These are phyloP conservation scores for Salvia sclarea DNA, from an alignment of 305 asterid genomes.

Conservation along the genomic window DNA sequence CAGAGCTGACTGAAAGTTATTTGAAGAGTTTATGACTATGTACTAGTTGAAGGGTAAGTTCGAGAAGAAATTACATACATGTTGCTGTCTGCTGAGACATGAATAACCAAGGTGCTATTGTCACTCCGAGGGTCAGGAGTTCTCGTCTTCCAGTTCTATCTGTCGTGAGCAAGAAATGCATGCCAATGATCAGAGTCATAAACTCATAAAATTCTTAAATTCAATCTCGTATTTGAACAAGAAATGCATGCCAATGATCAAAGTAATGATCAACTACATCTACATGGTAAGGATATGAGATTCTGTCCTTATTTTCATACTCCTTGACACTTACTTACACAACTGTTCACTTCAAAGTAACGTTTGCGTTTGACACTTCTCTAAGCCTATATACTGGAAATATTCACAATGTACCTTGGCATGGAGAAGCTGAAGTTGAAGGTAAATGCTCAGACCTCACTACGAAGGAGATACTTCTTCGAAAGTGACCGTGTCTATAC, in stretches of 20 bases:
- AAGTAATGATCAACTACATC: neutral
- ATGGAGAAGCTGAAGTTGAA: constrained; percentile 47
- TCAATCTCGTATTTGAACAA: constrained; percentile 7
- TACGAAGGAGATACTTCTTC: constrained; percentile 35
- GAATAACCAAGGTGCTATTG: constrained; percentile 50
- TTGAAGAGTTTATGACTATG: neutral
- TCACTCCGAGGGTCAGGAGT: constrained; percentile 54
- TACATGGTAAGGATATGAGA: neutral
- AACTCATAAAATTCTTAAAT: constrained; percentile 1
- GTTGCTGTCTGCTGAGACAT: constrained; percentile 45
- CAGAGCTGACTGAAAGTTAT: neutral
- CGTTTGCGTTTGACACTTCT: neutral
- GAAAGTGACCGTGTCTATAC: constrained; percentile 41
- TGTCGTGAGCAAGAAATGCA: constrained; percentile 36
- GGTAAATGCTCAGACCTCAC: constrained; percentile 51
- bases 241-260: neutral
- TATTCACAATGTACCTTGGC: constrained; percentile 37
- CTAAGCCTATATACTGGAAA: no score
- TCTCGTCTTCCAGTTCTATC: constrained; percentile 60
- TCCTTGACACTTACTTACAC: neutral
- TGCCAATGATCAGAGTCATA: neutral
- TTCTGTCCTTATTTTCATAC: neutral
- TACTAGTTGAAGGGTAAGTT: neutral
- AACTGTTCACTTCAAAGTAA: constrained; percentile 7
- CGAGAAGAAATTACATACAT: constrained; percentile 46